A percentile compares a stretch with the other conserved stretches of the same genome.
These are phyloP conservation scores for Dunaliella primolecta DNA, from an alignment of 139 green algal species.

Conservation along the genomic window DNA sequence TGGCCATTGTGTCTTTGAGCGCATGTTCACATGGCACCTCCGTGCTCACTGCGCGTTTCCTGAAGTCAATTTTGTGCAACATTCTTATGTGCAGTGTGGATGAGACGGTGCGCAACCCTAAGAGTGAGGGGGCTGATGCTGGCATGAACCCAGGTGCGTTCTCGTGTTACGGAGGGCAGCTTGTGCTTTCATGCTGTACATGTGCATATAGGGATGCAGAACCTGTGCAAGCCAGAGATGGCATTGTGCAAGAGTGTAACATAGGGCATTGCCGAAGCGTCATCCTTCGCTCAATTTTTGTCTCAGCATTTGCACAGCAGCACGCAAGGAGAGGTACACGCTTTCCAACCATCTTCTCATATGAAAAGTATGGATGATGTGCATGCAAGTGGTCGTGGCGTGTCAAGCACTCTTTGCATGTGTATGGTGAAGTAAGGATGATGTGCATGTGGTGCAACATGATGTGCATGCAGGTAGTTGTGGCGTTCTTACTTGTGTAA, in stretches of 20 bases:
- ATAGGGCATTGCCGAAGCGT: no score
- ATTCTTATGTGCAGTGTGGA: conserved; percentile 77
- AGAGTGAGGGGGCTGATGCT: conserved; percentile 58
- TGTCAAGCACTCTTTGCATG: no score
- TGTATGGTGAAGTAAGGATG: not conserved
- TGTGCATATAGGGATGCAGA: not conserved
- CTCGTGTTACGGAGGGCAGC: not conserved
- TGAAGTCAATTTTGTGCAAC: no score
- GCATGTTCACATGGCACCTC: no score
- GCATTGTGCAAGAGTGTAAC: no score
- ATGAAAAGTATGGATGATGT: not conserved
- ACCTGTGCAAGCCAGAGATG: not conserved
- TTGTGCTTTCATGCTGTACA: not conserved
- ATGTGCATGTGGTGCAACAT: not conserved
- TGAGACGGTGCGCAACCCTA: conserved; percentile 94
- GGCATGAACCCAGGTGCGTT: conserved; percentile 27
- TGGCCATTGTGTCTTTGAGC: no score
- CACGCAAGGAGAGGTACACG: no score
- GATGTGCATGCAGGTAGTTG: not conserved
- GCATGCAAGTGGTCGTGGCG: not conserved
- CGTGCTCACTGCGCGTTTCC: no score
- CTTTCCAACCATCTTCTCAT: not conserved
- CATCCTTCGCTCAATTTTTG: no score
- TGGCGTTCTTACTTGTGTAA: not conserved
- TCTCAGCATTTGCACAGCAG: no score